Evolutionary conservation across 768 basidiomycete species (phyloP).

Genomic region (Sutorius australiensis): DNA sequence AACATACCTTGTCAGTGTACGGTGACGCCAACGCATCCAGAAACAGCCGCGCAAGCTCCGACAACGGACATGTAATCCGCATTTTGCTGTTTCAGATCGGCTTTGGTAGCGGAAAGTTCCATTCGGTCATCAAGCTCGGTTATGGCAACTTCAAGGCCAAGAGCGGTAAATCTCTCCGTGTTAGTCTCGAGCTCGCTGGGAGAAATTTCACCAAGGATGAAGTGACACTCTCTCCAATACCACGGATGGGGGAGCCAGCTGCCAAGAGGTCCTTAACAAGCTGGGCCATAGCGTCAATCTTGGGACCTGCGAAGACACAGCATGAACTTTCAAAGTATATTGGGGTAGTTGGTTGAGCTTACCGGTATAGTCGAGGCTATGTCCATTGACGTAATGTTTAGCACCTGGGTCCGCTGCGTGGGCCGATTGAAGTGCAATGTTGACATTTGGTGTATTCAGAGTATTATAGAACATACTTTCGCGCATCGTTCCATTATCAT

Average conservation of each 20-base stretch:
- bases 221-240: conserved; percentile 62
- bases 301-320: conserved; percentile 4
- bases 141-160: conserved; percentile 65
- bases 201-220: conserved; percentile 57
- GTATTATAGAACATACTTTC: conserved; percentile 50
- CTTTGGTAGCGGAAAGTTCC: conserved; percentile 44
- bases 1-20: conserved; percentile 34
- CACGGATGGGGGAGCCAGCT: conserved; percentile 52
- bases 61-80: conserved; percentile 56
- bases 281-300: conserved; percentile 48
- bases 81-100: conserved; percentile 50
- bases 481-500: conserved; percentile 58
- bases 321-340: not conserved
- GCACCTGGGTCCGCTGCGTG: conserved; percentile 28
- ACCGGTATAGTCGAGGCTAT: conserved; percentile 25
- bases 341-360: conserved; percentile 8
- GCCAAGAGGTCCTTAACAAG: conserved; percentile 47
- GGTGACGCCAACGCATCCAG: conserved; percentile 36
- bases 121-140: conserved; percentile 69
- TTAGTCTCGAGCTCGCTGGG: conserved; percentile 42
- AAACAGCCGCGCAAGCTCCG: conserved; percentile 45
- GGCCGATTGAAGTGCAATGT: conserved; percentile 42
- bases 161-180: conserved; percentile 49
- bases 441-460: conserved; percentile 46
- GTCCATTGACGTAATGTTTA: conserved; percentile 34